Conservation (phyloP, 768 basidiomycete species). For the button mushroom (Agaricus bisporus) region DNA sequence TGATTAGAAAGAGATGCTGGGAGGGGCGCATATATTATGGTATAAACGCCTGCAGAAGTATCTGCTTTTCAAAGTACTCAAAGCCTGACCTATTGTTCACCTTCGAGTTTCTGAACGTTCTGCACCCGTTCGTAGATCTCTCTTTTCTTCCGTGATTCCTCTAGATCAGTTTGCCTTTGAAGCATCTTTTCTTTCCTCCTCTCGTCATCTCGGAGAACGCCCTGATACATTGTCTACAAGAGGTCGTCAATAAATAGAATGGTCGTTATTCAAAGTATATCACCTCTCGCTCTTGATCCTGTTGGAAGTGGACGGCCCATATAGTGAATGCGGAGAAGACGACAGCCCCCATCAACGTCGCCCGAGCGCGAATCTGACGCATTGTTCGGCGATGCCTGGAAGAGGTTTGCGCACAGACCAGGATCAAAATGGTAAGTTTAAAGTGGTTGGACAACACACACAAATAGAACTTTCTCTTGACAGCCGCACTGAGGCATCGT, state of each 20-base stretch:
- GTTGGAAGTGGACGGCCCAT: slow-evolving; percentile 87
- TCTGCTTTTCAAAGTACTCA: neutral
- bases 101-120: slow-evolving; percentile 21
- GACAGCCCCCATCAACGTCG: slow-evolving; percentile 65
- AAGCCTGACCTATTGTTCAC: neutral
- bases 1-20: too few relatives aligned
- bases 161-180: slow-evolving; percentile 56
- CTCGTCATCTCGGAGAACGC: slow-evolving; percentile 85
- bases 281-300: slow-evolving; percentile 79
- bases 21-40: neutral
- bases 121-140: slow-evolving; percentile 58
- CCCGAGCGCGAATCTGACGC: slow-evolving; percentile 65
- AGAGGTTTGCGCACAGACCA: slow-evolving; percentile 18
- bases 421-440: neutral
- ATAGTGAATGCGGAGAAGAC: slow-evolving; percentile 62
- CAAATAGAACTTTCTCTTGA: slow-evolving; percentile 13
- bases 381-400: slow-evolving; percentile 22
- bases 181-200: slow-evolving; percentile 67
- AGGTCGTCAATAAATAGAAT: neutral
- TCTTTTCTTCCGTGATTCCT: slow-evolving; percentile 56
- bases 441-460: slow-evolving; percentile 11
- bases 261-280: slow-evolving; percentile 9
- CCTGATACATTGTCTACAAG: slow-evolving; percentile 80
- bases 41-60: neutral
- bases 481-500: neutral